These are phyloP conservation scores for Corylus americana DNA, from an alignment of 306 rosid genomes.

Conservation along the genomic window DNA sequence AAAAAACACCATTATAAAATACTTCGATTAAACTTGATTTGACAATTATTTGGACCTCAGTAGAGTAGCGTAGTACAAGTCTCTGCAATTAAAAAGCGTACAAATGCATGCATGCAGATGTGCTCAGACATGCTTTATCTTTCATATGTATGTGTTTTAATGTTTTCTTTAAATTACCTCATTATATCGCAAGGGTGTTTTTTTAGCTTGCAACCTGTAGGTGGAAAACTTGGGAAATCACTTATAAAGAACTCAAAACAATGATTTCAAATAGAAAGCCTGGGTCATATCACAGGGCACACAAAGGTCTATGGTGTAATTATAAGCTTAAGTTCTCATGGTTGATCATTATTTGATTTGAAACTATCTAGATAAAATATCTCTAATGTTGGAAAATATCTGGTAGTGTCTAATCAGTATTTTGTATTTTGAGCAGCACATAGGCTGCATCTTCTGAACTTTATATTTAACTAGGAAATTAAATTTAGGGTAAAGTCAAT, in stretches of 20 bases:
- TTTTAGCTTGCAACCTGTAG: neutral
- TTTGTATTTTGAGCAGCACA: neutral
- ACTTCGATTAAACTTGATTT: neutral
- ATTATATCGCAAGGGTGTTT: neutral
- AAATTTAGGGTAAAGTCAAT: neutral
- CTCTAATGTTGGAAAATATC: neutral
- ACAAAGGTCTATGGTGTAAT: neutral
- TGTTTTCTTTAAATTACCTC: neutral
- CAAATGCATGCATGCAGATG: neutral
- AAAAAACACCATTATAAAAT: conserved; percentile 5
- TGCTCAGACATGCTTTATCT: neutral
- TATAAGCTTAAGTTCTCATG: neutral
- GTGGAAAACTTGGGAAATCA: neutral
- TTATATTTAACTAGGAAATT: neutral
- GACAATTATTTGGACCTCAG: neutral
- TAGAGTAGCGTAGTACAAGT: neutral
- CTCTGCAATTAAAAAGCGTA: neutral
- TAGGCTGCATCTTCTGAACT: neutral
- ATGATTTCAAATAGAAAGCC: neutral
- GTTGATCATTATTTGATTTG: neutral
- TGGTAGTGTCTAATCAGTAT: neutral
- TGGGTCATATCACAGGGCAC: neutral
- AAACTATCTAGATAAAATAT: neutral
- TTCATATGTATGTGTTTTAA: neutral
- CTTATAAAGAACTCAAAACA: neutral